These are phyloP conservation scores for Penicillium ucsense DNA, from an alignment of 495 filamentous ascomycete species.

Conservation along the genomic window DNA sequence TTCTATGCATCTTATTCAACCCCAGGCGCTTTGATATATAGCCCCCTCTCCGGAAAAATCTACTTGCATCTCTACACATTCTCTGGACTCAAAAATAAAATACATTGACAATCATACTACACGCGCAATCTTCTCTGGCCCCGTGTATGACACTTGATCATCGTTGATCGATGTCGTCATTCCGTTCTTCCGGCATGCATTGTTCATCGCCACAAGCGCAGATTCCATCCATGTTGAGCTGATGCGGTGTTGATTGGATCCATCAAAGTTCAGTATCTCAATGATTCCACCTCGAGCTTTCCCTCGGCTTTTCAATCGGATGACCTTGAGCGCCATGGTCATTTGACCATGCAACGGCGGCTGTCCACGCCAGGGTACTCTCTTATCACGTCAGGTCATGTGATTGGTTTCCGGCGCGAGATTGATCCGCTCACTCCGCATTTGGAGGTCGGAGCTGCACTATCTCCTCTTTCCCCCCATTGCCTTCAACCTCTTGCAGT, in stretches of 20 bases:
- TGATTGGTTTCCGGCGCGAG: slow-evolving; percentile 9
- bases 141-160: not conserved
- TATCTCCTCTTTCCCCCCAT: slow-evolving; percentile 4
- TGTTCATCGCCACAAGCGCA: not conserved
- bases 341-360: no score
- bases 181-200: slow-evolving; percentile 6
- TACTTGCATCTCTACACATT: no score
- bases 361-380: no score
- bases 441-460: slow-evolving; percentile 13
- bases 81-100: no score
- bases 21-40: not conserved
- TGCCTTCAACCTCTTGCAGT: slow-evolving; percentile 5
- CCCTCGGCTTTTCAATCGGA: not conserved
- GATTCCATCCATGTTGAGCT: no score
- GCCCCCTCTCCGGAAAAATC: no score
- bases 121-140: no score
- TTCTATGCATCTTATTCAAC: not conserved
- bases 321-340: no score
- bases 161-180: slow-evolving; percentile 13
- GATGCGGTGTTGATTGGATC: not conserved
- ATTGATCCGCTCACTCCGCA: slow-evolving; percentile 18
- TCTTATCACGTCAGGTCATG: slow-evolving; percentile 6
- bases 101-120: no score
- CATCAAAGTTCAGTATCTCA: not conserved
- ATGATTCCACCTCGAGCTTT: not conserved